Base-by-base conservation (phyloP, 2,329 filamentous ascomycete species). In the Ilyonectria sp. region DNA sequence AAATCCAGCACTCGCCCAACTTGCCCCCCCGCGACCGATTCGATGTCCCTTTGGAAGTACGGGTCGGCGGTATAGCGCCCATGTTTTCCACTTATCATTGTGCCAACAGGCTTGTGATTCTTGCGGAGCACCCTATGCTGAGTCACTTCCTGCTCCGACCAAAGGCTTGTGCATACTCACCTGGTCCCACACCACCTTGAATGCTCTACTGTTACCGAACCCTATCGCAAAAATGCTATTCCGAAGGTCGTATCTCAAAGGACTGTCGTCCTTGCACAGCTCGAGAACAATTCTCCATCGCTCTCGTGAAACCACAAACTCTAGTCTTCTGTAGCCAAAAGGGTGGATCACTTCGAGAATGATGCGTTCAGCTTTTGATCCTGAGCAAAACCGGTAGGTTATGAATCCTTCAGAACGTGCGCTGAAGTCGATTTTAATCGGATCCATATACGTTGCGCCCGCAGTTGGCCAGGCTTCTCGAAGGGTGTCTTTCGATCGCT, bases 171-270 rank as follows among this genome's bases (percentile, higher is more conserved):
- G 40, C 40, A 44, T 19, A 44, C 40, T 44, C 40, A 44, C 40
- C 40, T 44, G 40, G 40, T 44, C 40, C 40, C 40, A 44, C 15
- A 44, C 40, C 40, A 44, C 40, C 40, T 44, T 44, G 40, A 44
- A 44, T 44, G 40, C 40, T 44, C 40, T 44, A 44, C 40, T 19
- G 40, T 19, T 19, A 44, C 40, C 40, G 40, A 44, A 44, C 40
- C 40, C 40, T 44, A 44, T 44, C 40, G 40, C 40, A 44, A 44
- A 44, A 44, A 44, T 44, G 40, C 40, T 44, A n/a, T 44, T 44
- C 40, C n/a, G 40, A 44, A 44, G 5, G 40, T 44, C 40, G n/a
- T 44, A 44, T n/a, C 15, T n/a, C 40, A 17, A 44, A 44, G 17
- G 40, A 44, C 40, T 44, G 40, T 19, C 7, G 40, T 44, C 40